These are phyloP conservation scores for Nevesoporus exiguus DNA, from an alignment of 768 basidiomycete species.

Conservation along the genomic window DNA sequence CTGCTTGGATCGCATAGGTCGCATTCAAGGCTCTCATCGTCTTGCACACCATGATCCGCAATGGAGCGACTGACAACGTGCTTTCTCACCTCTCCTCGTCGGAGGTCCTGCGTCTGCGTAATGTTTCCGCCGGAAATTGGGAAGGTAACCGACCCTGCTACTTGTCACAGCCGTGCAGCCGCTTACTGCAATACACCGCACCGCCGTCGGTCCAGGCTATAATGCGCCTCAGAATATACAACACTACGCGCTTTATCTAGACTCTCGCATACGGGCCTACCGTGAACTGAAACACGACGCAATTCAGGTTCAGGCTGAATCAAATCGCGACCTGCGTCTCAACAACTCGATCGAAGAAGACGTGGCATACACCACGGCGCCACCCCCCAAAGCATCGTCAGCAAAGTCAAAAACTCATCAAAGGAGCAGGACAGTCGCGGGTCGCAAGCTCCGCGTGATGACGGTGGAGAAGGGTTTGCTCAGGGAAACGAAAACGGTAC, in stretches of 20 bases:
- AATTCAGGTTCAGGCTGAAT: constrained; percentile 89
- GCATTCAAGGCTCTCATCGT: constrained; percentile 98
- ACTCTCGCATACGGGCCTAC: constrained; percentile 84
- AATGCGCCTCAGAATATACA: constrained; percentile 81
- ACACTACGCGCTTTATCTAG: constrained; percentile 85
- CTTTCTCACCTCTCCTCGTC: constrained; percentile 77
- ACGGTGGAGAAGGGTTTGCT: constrained; percentile 95
- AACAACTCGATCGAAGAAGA: constrained; percentile 64
- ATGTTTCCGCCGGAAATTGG: constrained; percentile 79
- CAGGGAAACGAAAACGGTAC: constrained; percentile 88
- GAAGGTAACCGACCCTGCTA: constrained; percentile 57
- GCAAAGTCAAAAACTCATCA: constrained; percentile 37
- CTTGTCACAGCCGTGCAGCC: background rate
- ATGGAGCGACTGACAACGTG: constrained; percentile 93
- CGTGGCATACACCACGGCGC: constrained; percentile 30
- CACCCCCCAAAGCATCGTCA: constrained; percentile 30
- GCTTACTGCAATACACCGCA: background rate
- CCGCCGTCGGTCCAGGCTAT: constrained; percentile 58
- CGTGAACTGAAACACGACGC: constrained; percentile 92
- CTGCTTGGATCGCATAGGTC: constrained; percentile 47
- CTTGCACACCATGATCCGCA: constrained; percentile 93
- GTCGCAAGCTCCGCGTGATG: constrained; percentile 84
- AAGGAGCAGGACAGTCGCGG: constrained; percentile 75
- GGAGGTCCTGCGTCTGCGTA: constrained; percentile 77
- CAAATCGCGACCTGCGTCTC: constrained; percentile 78